Percentiles rank a stretch among this genome's conserved stretches.
phyloP scores from a whole-genome alignment of 2,329 filamentous ascomycete species.

The Penicillium sp. region DNA sequence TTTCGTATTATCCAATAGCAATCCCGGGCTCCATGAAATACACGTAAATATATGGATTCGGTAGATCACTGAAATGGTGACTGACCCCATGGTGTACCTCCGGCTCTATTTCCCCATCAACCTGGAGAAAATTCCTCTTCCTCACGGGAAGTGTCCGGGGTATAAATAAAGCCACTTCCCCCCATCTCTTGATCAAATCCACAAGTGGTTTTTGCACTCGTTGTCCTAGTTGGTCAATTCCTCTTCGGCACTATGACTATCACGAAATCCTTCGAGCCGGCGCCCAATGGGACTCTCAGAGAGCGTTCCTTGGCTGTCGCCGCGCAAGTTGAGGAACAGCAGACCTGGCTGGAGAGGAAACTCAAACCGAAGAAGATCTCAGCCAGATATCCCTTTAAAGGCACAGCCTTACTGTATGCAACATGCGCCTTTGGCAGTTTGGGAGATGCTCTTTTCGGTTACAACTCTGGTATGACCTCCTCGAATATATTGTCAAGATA shows the following conservation, averaged over 20 bases:
- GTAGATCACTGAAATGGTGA: background rate
- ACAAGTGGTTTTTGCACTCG: background rate
- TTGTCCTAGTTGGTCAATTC: background rate
- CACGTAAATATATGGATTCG: background rate
- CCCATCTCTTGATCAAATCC: background rate
- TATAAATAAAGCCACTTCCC: conserved; percentile 17
- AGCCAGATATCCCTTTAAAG: conserved; percentile 42
- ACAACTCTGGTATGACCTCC: conserved; percentile 38
- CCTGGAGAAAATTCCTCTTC: conserved; percentile 17
- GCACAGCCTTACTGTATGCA: conserved; percentile 36
- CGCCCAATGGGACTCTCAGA: conserved; percentile 21
- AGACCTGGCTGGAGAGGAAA: conserved; percentile 37
- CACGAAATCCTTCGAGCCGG: background rate
- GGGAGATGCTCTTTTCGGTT: conserved; percentile 46
- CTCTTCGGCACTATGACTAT: conserved; percentile 3
- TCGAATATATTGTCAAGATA: background rate
- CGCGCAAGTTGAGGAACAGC: conserved; percentile 23
- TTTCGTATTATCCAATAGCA: background rate
- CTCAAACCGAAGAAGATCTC: conserved; percentile 40
- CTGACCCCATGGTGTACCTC: background rate
- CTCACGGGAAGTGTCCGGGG: conserved; percentile 16
- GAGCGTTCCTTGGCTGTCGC: conserved; percentile 27
- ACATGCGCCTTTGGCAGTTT: conserved; percentile 45
- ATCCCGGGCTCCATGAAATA: background rate
- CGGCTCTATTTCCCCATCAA: conserved; percentile 1